Percentiles rank a stretch among this genome's conserved stretches.
phyloP scores from a whole-genome alignment of 2,329 filamentous ascomycete species.

The Microdochium paspali region DNA sequence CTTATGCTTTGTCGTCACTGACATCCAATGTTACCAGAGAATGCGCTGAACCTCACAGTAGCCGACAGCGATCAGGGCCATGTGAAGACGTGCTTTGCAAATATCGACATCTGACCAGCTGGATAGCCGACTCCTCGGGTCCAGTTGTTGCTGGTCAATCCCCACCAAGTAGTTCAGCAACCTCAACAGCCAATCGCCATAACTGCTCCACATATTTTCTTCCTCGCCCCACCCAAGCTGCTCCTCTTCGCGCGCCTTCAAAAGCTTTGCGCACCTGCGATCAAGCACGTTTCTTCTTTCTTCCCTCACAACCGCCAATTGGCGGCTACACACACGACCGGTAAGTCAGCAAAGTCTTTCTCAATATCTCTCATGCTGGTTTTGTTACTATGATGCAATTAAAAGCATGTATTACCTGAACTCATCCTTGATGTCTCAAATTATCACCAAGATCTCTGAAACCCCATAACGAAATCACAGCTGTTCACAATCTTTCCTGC shows the following conservation, averaged over 20 bases:
- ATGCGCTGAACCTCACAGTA: too few relatives aligned
- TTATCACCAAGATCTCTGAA: slow-evolving; percentile 69
- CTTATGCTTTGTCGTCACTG: too few relatives aligned
- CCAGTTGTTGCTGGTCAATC: neutral
- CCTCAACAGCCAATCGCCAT: neutral
- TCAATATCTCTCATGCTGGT: slow-evolving; percentile 1
- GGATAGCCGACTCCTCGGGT: neutral
- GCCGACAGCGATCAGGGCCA: too few relatives aligned
- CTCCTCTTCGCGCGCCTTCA: neutral
- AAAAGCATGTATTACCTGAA: slow-evolving; percentile 52
- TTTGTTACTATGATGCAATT: slow-evolving; percentile 38
- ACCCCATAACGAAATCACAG: slow-evolving; percentile 16
- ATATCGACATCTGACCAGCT: too few relatives aligned
- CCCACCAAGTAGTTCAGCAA: neutral
- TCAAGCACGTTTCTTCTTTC: neutral
- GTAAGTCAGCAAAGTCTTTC: slow-evolving; percentile 8
- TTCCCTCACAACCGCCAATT: neutral
- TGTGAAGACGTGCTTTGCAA: too few relatives aligned
- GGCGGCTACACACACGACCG: neutral
- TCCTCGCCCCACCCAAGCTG: neutral
- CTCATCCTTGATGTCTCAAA: slow-evolving; percentile 41
- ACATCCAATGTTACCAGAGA: too few relatives aligned
- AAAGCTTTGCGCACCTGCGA: neutral
- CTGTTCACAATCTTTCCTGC: slow-evolving; percentile 5
- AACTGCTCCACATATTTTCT: neutral